A percentile compares a stretch with the other conserved stretches of the same genome.
These are phyloP conservation scores for Cercophora newfieldiana DNA, from an alignment of 495 filamentous ascomycete genomes.

Conservation along the genomic window DNA sequence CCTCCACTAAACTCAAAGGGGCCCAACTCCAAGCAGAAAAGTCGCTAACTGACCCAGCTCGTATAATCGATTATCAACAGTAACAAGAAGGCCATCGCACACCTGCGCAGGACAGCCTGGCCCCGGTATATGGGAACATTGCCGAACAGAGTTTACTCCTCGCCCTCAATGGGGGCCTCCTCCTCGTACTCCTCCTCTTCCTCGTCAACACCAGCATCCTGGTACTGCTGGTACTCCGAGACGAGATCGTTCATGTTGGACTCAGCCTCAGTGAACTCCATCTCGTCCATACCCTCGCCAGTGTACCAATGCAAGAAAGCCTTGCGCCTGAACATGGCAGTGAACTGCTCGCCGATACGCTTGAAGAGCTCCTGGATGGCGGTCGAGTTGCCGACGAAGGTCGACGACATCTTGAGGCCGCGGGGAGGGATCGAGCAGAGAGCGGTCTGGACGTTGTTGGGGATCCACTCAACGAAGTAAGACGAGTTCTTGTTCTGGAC, in stretches of 20 bases:
- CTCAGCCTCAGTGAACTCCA: slow-evolving; percentile 99
- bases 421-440: slow-evolving; percentile 99
- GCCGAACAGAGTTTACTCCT: slow-evolving; percentile 41
- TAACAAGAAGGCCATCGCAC: slow-evolving; percentile 9
- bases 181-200: slow-evolving; percentile 67
- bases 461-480: slow-evolving; percentile 99
- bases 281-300: slow-evolving; percentile 99
- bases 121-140: background rate
- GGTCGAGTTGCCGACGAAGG: slow-evolving; percentile 99
- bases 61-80: slow-evolving; percentile 16
- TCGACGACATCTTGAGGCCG: slow-evolving; percentile 98
- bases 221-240: slow-evolving; percentile 99
- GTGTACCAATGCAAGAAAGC: slow-evolving; percentile 99
- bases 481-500: slow-evolving; percentile 99
- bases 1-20: slow-evolving; percentile 16
- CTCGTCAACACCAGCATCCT: slow-evolving; percentile 87
- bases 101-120: background rate
- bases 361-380: slow-evolving; percentile 99
- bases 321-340: slow-evolving; percentile 99
- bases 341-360: slow-evolving; percentile 99
- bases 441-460: slow-evolving; percentile 99
- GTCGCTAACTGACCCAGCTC: slow-evolving; percentile 16
- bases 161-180: slow-evolving; percentile 55
- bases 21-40: slow-evolving; percentile 11
- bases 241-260: slow-evolving; percentile 99